A percentile compares a stretch with the other conserved stretches of the same genome.
Evolutionary conservation across 768 basidiomycete genomes (phyloP).

Genomic region (Cyclocybe cylindracea): DNA sequence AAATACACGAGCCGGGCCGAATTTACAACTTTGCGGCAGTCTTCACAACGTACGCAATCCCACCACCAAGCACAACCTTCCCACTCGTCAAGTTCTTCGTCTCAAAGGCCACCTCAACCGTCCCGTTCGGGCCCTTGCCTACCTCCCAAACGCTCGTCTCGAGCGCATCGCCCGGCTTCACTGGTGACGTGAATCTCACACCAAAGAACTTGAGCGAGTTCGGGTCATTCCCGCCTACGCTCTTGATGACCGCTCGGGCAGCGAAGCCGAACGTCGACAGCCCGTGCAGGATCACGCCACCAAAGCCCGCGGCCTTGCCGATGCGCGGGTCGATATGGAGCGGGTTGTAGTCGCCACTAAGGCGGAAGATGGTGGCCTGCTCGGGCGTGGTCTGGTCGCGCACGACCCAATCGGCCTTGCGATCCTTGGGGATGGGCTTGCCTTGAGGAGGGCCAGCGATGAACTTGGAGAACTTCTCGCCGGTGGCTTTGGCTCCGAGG

Average conservation of each 20-base stretch:
- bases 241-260: constrained; percentile 71
- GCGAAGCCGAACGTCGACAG: constrained; percentile 81
- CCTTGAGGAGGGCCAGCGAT: constrained; percentile 62
- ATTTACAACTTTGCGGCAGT: constrained; percentile 27
- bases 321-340: constrained; percentile 78
- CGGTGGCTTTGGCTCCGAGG: constrained; percentile 66
- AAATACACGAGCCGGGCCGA: constrained; percentile 11
- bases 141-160: constrained; percentile 83
- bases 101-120: constrained; percentile 59
- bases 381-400: constrained; percentile 63
- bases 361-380: constrained; percentile 71
- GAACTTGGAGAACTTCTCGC: constrained; percentile 60
- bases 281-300: constrained; percentile 85
- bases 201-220: constrained; percentile 67
- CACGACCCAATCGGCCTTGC: constrained; percentile 60
- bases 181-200: constrained; percentile 79
- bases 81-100: constrained; percentile 61
- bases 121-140: constrained; percentile 61
- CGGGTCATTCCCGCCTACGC: constrained; percentile 61
- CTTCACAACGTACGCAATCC: constrained; percentile 66
- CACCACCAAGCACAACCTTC: constrained; percentile 64
- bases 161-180: constrained; percentile 78
- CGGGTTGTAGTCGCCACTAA: constrained; percentile 81
- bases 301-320: constrained; percentile 76
- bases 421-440: constrained; percentile 61